Evolutionary conservation across 768 basidiomycete species (phyloP), one percentile per base, ranked within the genome.

Genomic region (Trametes cingulata): DNA sequence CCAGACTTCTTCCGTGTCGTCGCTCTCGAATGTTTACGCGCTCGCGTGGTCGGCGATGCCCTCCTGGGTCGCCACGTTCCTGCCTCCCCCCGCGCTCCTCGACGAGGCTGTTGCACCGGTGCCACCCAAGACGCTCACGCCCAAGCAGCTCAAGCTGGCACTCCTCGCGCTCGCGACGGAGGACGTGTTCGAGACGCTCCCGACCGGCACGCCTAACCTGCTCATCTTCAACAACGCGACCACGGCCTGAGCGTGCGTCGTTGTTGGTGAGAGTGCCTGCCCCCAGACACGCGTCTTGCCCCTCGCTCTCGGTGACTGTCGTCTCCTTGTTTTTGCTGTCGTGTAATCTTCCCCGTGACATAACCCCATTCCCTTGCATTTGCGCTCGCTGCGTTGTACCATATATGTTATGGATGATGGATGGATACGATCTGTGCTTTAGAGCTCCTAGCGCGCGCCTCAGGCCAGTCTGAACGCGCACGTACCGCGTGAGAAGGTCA

Each of bases 151-250:
- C 62, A 97, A 93, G 86, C 75, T 80, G 59, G 89, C 90, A 6
- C 64, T 98, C 29, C 40, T 91, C 29, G 74, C 72, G 1, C 78
- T 98, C 5, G 74, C 88, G 13, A 87, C 79, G 56, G 67, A 70
- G 47, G 82, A 74, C 51, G 42, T 80, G 17, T 76, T 97, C 12
- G 25, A 56, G 0, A 78, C 82, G 20, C 62, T 76, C 9, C 84
- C 84, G 2, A 54, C 63, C 0, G 73, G 81, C 48, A 88, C 90
- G 3, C 75, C 81, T 41, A 93, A 95, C 77, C 63, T 85, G 71
- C 78, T 95, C 69, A 81, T 91, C 64, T 94, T 83, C 77, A 94
- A 93, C 80, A 93, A 93, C 65, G 86, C 82, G 40, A 67, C 66
- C 24, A 41, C n/a, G 9, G 61, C 63, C 14, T 67, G 55, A 61